Base-by-base conservation (phyloP, 768 basidiomycete genomes). In the Amanita thiersii region DNA sequence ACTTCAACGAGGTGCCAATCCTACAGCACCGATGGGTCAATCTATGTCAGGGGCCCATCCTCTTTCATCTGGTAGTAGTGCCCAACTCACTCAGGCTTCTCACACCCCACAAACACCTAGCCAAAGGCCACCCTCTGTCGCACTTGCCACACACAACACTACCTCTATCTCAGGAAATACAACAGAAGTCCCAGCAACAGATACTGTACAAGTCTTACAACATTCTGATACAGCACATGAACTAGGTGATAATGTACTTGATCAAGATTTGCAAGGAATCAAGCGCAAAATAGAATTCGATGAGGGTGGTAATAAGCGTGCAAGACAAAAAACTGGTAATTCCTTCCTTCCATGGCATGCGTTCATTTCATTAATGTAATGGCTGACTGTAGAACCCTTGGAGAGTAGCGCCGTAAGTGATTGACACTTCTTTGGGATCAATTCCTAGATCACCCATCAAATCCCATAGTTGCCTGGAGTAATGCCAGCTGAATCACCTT, bases 231-330 rank as follows among this genome's bases (percentile, higher is more conserved):
- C 15, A 9, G 61, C 57, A 3, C 55, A 53, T 17, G 49, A 52
- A 19, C 43, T 56, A 24, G 67, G 68, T 28, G 50, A 59, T 34
- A 66, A 64, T 50, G 60, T 68, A 23, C 57, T 76, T 38, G 84
- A 86, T 40, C 68, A 68, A 46, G 83, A 86, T 41, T 49, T 58
- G n/a, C 77, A 80, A 43, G 74, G 70, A 12, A 67, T 78, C 48
- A 90, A 89, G 56, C 71, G 86, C 47, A 87, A 86, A 57, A 62
- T 81, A 48, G 78, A 79, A 36, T 66, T 69, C 12, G 79, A 78
- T 39, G 82, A 84, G 45, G 61, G 60, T 20, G 81, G 85, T 35
- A 69, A 62, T 35, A 90, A 90, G 58, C 73, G 86, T 51, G 77
- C 62, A 37, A 73, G 82, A 51, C 73, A 79, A 59, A 87, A 79